A percentile compares a stretch with the other conserved stretches of the same genome.
Conservation (phyloP, 2,329 filamentous ascomycete species). For the Ceratocystis alfenasii region DNA sequence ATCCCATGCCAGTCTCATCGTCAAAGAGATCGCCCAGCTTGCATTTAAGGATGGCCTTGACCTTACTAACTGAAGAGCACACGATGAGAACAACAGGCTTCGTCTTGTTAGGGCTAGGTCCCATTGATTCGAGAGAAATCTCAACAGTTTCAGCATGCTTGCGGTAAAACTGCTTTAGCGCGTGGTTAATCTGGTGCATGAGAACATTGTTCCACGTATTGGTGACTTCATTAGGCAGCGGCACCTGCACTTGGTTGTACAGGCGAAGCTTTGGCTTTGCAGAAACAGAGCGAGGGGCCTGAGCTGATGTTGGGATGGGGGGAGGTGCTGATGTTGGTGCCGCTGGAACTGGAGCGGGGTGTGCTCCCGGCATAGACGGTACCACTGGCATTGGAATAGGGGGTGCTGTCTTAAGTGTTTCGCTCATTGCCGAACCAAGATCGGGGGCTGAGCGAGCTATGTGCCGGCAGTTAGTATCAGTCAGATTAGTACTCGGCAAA, state of each 20-base stretch:
- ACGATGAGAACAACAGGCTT: slow-evolving; percentile 65
- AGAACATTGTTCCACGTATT: slow-evolving; percentile 60
- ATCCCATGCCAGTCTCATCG: slow-evolving; percentile 38
- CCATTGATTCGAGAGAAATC: slow-evolving; percentile 64
- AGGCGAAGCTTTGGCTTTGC: slow-evolving; percentile 39
- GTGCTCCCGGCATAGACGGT: background rate
- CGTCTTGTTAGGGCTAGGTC: slow-evolving; percentile 52
- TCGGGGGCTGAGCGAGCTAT: slow-evolving; percentile 15
- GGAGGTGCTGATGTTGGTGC: background rate
- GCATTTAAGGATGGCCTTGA: slow-evolving; percentile 58
- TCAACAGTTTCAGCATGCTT: slow-evolving; percentile 66
- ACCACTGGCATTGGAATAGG: background rate
- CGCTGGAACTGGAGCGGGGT: background rate
- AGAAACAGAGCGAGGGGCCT: background rate
- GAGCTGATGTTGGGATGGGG: background rate
- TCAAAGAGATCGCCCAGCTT: slow-evolving; percentile 56
- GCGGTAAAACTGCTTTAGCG: slow-evolving; percentile 57
- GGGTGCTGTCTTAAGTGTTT: background rate
- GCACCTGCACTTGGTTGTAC: slow-evolving; percentile 49
- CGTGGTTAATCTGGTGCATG: slow-evolving; percentile 61
- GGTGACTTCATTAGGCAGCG: slow-evolving; percentile 47
- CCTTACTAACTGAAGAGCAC: slow-evolving; percentile 61
- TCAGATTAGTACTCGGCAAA: background rate
- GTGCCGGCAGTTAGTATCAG: background rate
- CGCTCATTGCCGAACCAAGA: background rate